A percentile compares a stretch with the other conserved stretches of the same genome.
phyloP scores from a whole-genome alignment of 495 filamentous ascomycete genomes.

The Penicillium canariense region DNA sequence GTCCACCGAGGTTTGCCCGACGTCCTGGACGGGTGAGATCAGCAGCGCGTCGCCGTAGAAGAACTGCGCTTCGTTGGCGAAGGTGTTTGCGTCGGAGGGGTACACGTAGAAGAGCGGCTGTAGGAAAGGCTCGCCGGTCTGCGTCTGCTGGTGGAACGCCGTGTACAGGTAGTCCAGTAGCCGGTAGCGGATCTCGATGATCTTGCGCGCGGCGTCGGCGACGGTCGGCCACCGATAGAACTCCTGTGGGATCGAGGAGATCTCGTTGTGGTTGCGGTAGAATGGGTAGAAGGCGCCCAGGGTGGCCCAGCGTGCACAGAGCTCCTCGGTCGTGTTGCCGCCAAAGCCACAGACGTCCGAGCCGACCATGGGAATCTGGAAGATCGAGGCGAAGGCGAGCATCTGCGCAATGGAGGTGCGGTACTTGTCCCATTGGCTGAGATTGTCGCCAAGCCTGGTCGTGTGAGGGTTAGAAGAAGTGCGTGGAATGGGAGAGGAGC shows the following conservation, averaged over 20 bases:
- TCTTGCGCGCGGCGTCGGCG: conserved; percentile 62
- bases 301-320: conserved; percentile 83
- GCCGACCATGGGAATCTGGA: conserved; percentile 84
- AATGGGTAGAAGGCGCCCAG: conserved; percentile 80
- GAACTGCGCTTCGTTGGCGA: conserved; percentile 63
- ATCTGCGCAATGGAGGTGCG: conserved; percentile 64
- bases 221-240: conserved; percentile 73
- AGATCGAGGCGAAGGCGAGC: conserved; percentile 74
- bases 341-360: conserved; percentile 80
- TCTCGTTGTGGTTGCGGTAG: conserved; percentile 74
- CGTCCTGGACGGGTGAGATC: conserved; percentile 68
- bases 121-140: conserved; percentile 67
- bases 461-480: background rate
- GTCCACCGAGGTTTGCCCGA: conserved; percentile 60
- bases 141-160: conserved; percentile 59
- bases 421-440: conserved; percentile 71
- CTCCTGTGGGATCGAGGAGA: conserved; percentile 60
- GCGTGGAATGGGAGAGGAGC: background rate
- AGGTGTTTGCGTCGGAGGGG: conserved; percentile 62
- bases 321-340: conserved; percentile 67
- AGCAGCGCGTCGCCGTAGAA: conserved; percentile 71
- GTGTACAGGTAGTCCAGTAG: conserved; percentile 85
- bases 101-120: conserved; percentile 72
- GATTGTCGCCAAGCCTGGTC: conserved; percentile 71
- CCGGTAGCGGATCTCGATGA: conserved; percentile 72